Percentiles rank a stretch among this genome's conserved stretches.
Evolutionary conservation across 2,329 filamentous ascomycete genomes (phyloP).

Genomic region (Exophiala calicioides): DNA sequence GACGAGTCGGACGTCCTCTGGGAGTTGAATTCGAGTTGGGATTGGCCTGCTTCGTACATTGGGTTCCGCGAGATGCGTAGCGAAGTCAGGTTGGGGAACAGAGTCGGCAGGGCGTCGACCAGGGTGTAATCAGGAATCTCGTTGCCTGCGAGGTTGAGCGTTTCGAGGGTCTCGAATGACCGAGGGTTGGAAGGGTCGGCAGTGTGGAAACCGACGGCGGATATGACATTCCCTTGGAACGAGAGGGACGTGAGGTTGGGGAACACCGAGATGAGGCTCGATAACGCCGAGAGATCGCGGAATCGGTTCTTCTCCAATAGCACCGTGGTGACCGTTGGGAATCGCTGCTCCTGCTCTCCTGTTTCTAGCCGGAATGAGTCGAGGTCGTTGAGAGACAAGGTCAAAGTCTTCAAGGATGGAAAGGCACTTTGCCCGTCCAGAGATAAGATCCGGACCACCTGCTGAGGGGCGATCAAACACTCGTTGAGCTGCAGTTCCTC

Average conservation of each 20-base stretch:
- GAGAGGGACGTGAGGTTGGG: slow-evolving; percentile 51
- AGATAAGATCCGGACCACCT: slow-evolving; percentile 50
- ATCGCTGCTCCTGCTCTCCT: background rate
- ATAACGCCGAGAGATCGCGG: slow-evolving; percentile 38
- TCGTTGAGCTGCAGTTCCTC: slow-evolving; percentile 65
- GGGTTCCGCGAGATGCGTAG: slow-evolving; percentile 86
- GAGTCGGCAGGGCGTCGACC: slow-evolving; percentile 65
- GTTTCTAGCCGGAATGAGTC: slow-evolving; percentile 11
- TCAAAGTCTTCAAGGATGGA: slow-evolving; percentile 24
- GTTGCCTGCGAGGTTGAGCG: slow-evolving; percentile 75
- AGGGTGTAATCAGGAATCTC: slow-evolving; percentile 69
- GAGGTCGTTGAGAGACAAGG: slow-evolving; percentile 26
- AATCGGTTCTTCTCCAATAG: slow-evolving; percentile 53
- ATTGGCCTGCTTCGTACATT: slow-evolving; percentile 65
- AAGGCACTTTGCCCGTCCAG: slow-evolving; percentile 12
- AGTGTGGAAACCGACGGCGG: slow-evolving; percentile 23
- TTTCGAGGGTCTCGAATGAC: slow-evolving; percentile 60
- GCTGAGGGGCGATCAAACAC: slow-evolving; percentile 65
- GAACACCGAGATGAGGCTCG: slow-evolving; percentile 59
- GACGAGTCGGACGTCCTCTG: slow-evolving; percentile 23
- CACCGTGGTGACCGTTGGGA: slow-evolving; percentile 51
- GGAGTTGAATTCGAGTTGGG: background rate
- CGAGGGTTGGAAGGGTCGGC: slow-evolving; percentile 34
- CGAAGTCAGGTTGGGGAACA: slow-evolving; percentile 72
- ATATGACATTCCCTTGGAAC: slow-evolving; percentile 76